phyloP scores from a whole-genome alignment of 345 rosid species.

The Odontarrhena argentea region DNA sequence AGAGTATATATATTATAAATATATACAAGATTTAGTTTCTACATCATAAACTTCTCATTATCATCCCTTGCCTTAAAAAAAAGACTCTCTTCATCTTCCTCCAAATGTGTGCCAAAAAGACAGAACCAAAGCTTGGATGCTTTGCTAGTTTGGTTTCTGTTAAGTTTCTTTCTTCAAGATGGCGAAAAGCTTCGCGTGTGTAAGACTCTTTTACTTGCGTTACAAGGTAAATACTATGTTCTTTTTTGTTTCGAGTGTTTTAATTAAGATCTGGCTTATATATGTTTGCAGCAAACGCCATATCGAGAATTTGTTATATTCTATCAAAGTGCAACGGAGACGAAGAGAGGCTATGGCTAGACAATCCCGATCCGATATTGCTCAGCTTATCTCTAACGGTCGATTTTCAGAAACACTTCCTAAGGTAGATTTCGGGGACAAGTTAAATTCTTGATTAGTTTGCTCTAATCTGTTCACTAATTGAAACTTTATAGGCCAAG shows the following conservation, averaged over 20 bases:
- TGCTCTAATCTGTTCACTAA: not conserved
- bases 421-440: constrained; percentile 27
- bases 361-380: constrained; percentile 41
- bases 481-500: constrained; percentile 33
- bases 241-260: not conserved
- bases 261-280: not conserved
- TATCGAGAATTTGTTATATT: constrained; percentile 32
- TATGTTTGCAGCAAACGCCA: constrained; percentile 38
- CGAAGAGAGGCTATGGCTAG: constrained; percentile 42
- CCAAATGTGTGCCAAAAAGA: not conserved
- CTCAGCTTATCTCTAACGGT: constrained; percentile 33
- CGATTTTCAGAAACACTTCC: constrained; percentile 36
- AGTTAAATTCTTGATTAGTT: too few relatives aligned
- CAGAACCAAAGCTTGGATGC: constrained; percentile 13
- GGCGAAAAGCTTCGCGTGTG: constrained; percentile 38
- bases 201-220: constrained; percentile 17
- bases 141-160: constrained; percentile 1
- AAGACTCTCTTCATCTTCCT: constrained; percentile 27
- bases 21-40: not conserved
- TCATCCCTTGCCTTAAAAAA: not conserved
- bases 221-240: not conserved
- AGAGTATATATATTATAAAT: not conserved
- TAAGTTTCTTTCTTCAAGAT: constrained; percentile 19
- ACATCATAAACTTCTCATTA: not conserved
- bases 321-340: constrained; percentile 30